These are phyloP conservation scores for Terfezia claveryi DNA, from an alignment of 495 filamentous ascomycete genomes.

Conservation along the genomic window DNA sequence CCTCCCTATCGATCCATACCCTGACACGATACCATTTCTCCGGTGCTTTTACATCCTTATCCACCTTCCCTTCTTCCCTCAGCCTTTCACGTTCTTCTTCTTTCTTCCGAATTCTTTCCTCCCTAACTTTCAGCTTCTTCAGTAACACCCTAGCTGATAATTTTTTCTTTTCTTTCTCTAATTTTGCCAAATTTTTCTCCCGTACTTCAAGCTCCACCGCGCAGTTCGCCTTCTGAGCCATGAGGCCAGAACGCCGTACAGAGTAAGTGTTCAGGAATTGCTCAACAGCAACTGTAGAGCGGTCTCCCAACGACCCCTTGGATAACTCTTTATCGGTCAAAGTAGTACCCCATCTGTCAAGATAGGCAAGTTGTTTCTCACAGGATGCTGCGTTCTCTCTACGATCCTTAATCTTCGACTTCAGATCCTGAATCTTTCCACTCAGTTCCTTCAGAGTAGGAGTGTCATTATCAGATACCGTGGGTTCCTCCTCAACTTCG, in stretches of 20 bases:
- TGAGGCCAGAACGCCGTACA: background rate
- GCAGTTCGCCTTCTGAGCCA: slow-evolving; percentile 13
- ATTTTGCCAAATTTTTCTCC: slow-evolving; percentile 17
- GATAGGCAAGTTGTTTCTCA: background rate
- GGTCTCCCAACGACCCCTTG: background rate
- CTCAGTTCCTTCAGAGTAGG: background rate
- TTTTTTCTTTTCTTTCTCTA: slow-evolving; percentile 22
- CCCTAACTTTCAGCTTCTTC: slow-evolving; percentile 15
- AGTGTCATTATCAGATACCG: background rate
- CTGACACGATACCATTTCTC: slow-evolving; percentile 33
- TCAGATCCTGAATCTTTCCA: background rate
- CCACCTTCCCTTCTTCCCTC: slow-evolving; percentile 25
- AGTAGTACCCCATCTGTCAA: background rate
- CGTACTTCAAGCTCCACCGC: slow-evolving; percentile 21
- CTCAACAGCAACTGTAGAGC: background rate
- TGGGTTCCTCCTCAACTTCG: background rate
- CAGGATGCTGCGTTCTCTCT: background rate
- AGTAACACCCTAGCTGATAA: slow-evolving; percentile 22
- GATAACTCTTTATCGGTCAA: background rate
- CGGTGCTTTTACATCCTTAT: slow-evolving; percentile 24
- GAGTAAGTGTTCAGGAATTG: background rate
- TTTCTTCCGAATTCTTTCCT: slow-evolving; percentile 24
- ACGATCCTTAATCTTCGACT: background rate
- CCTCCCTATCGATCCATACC: slow-evolving; percentile 29
- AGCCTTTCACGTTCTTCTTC: slow-evolving; percentile 26